These are phyloP conservation scores for Rhynchosporium agropyri DNA, from an alignment of 2,329 filamentous ascomycete species.

Conservation along the genomic window DNA sequence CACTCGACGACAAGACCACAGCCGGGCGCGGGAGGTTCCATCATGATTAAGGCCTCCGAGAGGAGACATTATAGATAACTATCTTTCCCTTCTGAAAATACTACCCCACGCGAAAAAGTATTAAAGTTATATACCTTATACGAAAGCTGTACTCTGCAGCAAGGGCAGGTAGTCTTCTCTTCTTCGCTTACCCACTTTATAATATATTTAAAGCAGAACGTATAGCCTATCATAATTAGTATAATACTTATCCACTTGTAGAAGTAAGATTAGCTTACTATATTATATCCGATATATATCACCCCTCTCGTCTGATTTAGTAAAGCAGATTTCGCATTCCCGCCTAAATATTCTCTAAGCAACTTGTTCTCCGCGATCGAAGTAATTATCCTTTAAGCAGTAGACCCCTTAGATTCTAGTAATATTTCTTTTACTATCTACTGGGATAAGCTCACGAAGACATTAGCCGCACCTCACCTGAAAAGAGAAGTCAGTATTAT, in stretches of 20 bases:
- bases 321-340: background rate
- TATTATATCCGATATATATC: background rate
- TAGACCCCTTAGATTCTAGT: background rate
- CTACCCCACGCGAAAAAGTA: conserved; percentile 4
- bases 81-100: background rate
- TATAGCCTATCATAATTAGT: background rate
- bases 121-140: conserved; percentile 2
- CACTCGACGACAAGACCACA: conserved; percentile 6
- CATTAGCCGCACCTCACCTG: background rate
- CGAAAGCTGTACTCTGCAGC: conserved; percentile 1
- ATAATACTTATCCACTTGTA: background rate
- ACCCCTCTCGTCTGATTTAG: background rate
- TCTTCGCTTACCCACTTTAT: background rate
- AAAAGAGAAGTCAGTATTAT: background rate
- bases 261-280: background rate
- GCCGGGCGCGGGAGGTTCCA: background rate
- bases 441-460: conserved; percentile 4
- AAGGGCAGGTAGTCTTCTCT: background rate
- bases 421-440: background rate
- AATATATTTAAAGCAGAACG: background rate
- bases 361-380: background rate
- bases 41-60: background rate
- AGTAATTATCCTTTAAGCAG: background rate
- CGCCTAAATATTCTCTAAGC: background rate
- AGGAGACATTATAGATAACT: conserved; percentile 1